Conservation (phyloP, 345 rosid species). For the Psidium guajava region DNA sequence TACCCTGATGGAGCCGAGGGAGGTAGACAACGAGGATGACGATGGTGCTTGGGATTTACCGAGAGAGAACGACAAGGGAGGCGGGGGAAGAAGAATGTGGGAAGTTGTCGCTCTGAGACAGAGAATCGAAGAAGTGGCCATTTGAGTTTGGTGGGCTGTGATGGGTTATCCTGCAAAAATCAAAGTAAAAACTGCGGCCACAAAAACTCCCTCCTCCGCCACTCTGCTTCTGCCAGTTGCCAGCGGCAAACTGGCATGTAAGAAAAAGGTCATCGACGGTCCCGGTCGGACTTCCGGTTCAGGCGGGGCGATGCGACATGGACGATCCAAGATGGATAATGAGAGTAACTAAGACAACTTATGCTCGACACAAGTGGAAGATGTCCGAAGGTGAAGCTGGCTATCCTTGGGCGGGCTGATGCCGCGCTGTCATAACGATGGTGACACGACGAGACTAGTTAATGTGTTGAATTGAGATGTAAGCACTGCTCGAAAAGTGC, state of each 20-base stretch:
- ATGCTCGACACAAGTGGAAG: neutral
- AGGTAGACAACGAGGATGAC: neutral
- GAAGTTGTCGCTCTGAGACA: neutral
- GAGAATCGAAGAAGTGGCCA: neutral
- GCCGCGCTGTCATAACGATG: neutral
- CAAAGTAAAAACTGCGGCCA: neutral
- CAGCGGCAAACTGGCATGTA: neutral
- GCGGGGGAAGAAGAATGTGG: neutral
- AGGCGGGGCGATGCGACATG: neutral
- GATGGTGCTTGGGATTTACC: neutral
- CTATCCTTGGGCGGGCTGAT: neutral
- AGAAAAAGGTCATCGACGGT: neutral
- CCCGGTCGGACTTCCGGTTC: too few relatives aligned
- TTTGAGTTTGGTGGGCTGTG: neutral
- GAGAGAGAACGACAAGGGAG: neutral
- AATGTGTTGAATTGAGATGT: neutral
- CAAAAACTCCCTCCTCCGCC: neutral
- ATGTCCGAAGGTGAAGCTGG: neutral
- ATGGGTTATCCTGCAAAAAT: neutral
- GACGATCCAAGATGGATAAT: neutral
- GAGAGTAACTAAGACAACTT: neutral
- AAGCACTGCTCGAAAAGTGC: neutral
- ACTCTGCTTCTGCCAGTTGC: neutral
- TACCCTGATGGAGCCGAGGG: conserved; percentile 13
- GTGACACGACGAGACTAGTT: neutral